These are phyloP conservation scores for Leptomonas seymouri DNA, from an alignment of 208 protist species.

Conservation along the genomic window DNA sequence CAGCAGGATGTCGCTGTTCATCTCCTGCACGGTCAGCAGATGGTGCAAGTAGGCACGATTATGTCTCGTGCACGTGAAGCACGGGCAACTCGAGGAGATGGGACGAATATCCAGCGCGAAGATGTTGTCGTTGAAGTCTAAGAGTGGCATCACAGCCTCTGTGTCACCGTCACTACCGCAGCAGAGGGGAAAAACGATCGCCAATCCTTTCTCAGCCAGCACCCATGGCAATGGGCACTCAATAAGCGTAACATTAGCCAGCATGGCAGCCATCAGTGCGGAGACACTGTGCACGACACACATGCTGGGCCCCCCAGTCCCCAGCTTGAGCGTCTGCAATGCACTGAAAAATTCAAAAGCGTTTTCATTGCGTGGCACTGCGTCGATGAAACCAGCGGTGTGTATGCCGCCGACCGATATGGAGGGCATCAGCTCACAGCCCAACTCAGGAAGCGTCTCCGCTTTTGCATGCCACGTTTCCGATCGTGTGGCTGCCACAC, in stretches of 20 bases:
- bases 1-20: slow-evolving; percentile 87
- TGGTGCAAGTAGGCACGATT: slow-evolving; percentile 86
- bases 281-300: slow-evolving; percentile 48
- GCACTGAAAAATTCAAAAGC: slow-evolving; percentile 35
- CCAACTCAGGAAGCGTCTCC: slow-evolving; percentile 23
- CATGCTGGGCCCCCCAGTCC: slow-evolving; percentile 30
- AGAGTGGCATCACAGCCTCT: slow-evolving; percentile 23
- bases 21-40: slow-evolving; percentile 88
- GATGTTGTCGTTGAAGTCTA: slow-evolving; percentile 77
- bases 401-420: slow-evolving; percentile 24
- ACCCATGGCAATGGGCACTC: slow-evolving; percentile 76
- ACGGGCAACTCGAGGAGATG: slow-evolving; percentile 54
- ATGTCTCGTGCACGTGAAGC: slow-evolving; percentile 83
- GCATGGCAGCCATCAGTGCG: slow-evolving; percentile 49
- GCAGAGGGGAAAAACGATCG: slow-evolving; percentile 33
- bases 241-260: slow-evolving; percentile 52
- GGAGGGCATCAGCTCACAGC: slow-evolving; percentile 32
- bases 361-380: slow-evolving; percentile 44
- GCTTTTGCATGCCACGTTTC: slow-evolving; percentile 41
- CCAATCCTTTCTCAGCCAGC: slow-evolving; percentile 78
- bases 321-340: slow-evolving; percentile 35
- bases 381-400: slow-evolving; percentile 33
- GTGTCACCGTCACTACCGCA: neutral
- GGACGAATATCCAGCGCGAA: slow-evolving; percentile 71
- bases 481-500: slow-evolving; percentile 41